Percentiles rank a stretch among this genome's conserved stretches.
phyloP scores from a whole-genome alignment of 805 yeast species.

The Yamadazyma endophytica region DNA sequence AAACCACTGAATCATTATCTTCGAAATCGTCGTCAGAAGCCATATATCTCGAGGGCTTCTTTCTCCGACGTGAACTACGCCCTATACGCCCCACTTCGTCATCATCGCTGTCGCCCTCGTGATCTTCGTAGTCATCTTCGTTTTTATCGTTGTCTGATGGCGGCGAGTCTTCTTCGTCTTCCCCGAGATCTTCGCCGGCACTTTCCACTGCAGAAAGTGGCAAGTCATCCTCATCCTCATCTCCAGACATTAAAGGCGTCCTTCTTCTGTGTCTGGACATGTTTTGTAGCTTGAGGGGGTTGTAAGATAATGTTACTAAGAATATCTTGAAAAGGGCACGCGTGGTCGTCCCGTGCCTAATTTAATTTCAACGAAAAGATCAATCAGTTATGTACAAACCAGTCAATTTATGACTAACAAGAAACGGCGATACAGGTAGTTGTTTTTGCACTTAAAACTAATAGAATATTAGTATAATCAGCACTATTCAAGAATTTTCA shows the following conservation, averaged over 20 bases:
- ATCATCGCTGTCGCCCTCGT: conserved; percentile 12
- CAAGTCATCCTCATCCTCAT: conserved; percentile 15
- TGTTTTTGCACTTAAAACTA: too few species aligned
- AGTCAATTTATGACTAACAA: too few species aligned
- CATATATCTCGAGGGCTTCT: conserved; percentile 1
- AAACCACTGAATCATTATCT: conserved; percentile 10
- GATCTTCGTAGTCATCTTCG: conserved; percentile 19
- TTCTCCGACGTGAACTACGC: conserved; percentile 1
- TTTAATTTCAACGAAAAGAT: too few species aligned
- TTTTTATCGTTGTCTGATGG: conserved; percentile 14
- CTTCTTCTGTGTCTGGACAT: conserved; percentile 15
- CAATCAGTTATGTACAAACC: too few species aligned
- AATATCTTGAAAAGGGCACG: conserved; percentile 7
- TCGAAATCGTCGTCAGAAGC: conserved; percentile 20
- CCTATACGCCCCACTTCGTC: conserved; percentile 4
- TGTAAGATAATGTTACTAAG: conserved; percentile 8
- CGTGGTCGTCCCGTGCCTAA: too few species aligned
- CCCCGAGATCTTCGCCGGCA: conserved; percentile 9
- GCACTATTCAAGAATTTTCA: too few species aligned
- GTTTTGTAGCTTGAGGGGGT: conserved; percentile 3
- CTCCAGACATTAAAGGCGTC: conserved; percentile 7
- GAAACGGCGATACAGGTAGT: too few species aligned
- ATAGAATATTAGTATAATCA: too few species aligned
- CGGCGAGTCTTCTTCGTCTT: conserved; percentile 9
- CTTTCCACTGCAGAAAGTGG: conserved; percentile 10